Evolutionary conservation across 306 rosid genomes (phyloP).

Genomic region (cucumber (Cucumis sativus)): Cucumber_9930_V3 NC_026660.2:30573501-30574000

Average conservation of each 20-base stretch:
- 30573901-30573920: neutral
- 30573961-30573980: no score
- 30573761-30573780: neutral
- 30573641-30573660: neutral
- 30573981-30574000: no score
- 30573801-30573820: neutral
- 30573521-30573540: constrained; percentile 3
- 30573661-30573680: neutral
- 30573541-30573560: constrained; percentile 7
- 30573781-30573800: neutral
- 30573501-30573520: neutral
- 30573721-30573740: neutral
- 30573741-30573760: neutral
- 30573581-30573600: neutral
- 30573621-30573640: constrained; percentile 7
- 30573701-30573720: constrained; percentile 4
- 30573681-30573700: constrained; percentile 3
- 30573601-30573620: constrained; percentile 13
- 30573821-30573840: neutral
- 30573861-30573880: neutral
- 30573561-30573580: neutral
- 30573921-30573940: neutral
- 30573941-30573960: no score
- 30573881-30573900: neutral
- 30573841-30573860: neutral